Conservation (phyloP, 495 filamentous ascomycete species). For the Lophiostoma macrostomum region DNA sequence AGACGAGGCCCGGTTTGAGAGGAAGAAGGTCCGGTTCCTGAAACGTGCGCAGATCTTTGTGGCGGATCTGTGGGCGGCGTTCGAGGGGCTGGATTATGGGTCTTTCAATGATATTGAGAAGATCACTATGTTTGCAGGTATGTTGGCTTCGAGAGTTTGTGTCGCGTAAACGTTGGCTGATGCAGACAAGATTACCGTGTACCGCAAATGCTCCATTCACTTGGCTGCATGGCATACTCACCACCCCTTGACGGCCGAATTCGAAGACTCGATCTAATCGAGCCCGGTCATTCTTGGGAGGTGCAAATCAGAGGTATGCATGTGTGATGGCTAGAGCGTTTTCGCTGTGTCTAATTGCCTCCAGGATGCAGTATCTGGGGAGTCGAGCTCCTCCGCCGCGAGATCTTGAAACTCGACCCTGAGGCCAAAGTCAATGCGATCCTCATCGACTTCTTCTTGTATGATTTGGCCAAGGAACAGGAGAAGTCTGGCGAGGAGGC, state of each 20-base stretch:
- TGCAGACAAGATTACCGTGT: constrained; percentile 96
- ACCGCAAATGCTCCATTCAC: constrained; percentile 82
- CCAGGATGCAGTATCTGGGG: constrained; percentile 83
- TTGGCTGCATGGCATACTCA: constrained; percentile 80
- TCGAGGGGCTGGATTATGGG: constrained; percentile 75
- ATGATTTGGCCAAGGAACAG: constrained; percentile 84
- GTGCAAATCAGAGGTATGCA: constrained; percentile 73
- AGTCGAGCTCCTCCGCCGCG: constrained; percentile 81
- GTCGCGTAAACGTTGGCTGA: too few relatives aligned
- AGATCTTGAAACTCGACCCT: constrained; percentile 72
- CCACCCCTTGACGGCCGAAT: constrained; percentile 73
- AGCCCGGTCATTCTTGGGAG: constrained; percentile 75
- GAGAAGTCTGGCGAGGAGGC: constrained; percentile 52
- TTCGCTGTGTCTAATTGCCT: background rate
- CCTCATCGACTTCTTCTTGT: constrained; percentile 93
- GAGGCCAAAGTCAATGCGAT: constrained; percentile 77
- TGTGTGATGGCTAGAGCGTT: background rate
- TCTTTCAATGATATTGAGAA: constrained; percentile 87
- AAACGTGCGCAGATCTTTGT: constrained; percentile 95
- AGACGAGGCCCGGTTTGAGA: constrained; percentile 72
- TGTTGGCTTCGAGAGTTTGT: constrained; percentile 17
- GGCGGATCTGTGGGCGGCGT: constrained; percentile 93
- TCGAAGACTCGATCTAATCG: constrained; percentile 56
- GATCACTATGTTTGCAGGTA: constrained; percentile 94
- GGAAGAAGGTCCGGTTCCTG: constrained; percentile 72